phyloP scores from a whole-genome alignment of 495 filamentous ascomycete species.

The Penicillium crystallinum region DNA sequence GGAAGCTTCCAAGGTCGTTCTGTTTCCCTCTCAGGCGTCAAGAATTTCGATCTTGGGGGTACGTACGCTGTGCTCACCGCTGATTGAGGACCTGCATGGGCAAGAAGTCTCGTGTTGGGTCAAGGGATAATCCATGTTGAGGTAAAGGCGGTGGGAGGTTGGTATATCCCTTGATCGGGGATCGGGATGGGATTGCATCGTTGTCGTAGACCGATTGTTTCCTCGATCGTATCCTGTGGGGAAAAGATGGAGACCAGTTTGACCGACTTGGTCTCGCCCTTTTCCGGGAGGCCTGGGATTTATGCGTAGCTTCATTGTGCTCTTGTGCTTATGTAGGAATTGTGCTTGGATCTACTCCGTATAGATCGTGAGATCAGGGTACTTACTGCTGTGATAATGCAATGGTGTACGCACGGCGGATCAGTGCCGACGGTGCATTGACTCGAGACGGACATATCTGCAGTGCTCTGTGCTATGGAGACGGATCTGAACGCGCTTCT shows the following conservation, averaged over 20 bases:
- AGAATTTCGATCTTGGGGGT: background rate
- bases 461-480: constrained; percentile 7
- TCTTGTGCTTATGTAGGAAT: background rate
- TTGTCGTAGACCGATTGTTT: constrained; percentile 12
- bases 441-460: constrained; percentile 1
- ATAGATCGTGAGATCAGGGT: background rate
- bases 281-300: background rate
- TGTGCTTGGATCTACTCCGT: background rate
- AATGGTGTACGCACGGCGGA: constrained; percentile 19
- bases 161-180: constrained; percentile 11
- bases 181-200: background rate
- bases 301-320: background rate
- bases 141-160: constrained; percentile 2
- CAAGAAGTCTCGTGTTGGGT: background rate
- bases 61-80: background rate
- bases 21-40: background rate
- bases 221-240: constrained; percentile 8
- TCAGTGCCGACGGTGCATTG: constrained; percentile 14
- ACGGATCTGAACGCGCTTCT: constrained; percentile 2
- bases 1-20: background rate
- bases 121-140: background rate
- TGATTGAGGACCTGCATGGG: background rate
- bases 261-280: background rate
- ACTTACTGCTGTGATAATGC: constrained; percentile 7
- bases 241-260: background rate